Conservation (phyloP, 257 asterid genomes). For the Fraxinus americana region DNA sequence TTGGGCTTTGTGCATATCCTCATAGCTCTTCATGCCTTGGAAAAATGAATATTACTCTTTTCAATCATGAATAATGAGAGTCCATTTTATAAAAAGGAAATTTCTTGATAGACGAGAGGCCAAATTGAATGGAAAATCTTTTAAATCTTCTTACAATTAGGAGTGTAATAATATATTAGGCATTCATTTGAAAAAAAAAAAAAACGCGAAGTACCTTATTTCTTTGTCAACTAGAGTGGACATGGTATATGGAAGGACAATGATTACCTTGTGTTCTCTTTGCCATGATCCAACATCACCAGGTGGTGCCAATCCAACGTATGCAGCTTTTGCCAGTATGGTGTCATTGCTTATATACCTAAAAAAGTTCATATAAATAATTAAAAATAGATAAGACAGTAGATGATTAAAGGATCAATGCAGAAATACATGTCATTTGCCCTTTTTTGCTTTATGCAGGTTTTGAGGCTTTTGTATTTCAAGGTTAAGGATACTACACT, state of each 20-base stretch:
- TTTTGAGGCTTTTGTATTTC: slow-evolving; percentile 11
- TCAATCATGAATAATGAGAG: too few species aligned
- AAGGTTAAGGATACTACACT: background rate
- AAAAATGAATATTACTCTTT: too few species aligned
- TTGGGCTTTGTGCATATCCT: too few species aligned
- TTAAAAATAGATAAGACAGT: background rate
- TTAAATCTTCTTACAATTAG: too few species aligned
- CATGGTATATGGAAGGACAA: background rate
- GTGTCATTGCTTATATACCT: slow-evolving; percentile 42
- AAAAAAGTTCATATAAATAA: slow-evolving; percentile 13
- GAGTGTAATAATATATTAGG: background rate
- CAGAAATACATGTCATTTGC: background rate
- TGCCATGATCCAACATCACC: slow-evolving; percentile 79
- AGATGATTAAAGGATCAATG: background rate
- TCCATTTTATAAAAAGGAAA: too few species aligned
- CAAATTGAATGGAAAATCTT: too few species aligned
- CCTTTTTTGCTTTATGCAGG: background rate
- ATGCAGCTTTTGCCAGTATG: slow-evolving; percentile 50
- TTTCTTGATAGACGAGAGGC: too few species aligned
- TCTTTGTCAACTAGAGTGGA: background rate
- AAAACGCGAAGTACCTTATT: background rate
- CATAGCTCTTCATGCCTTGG: too few species aligned
- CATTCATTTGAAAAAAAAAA: background rate
- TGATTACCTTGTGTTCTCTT: slow-evolving; percentile 65
- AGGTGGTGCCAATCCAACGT: slow-evolving; percentile 66